phyloP scores from a whole-genome alignment of 2,329 filamentous ascomycete genomes.

The Monosporascus sp. region DNA sequence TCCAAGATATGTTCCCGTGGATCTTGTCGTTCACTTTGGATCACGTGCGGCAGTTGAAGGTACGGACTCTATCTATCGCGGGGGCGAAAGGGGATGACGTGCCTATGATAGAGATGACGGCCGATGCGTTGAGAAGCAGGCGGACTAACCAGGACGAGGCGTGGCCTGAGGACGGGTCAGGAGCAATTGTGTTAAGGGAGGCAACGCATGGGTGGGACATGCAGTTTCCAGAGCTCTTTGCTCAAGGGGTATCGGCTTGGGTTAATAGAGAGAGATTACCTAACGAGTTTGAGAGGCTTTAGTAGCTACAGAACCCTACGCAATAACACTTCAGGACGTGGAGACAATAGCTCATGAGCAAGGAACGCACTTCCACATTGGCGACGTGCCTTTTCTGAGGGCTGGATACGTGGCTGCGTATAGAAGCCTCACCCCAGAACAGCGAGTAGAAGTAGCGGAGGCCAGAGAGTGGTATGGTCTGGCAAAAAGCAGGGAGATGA shows the following conservation, averaged over 20 bases:
- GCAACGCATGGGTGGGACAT: constrained; percentile 37
- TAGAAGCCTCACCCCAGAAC: no score
- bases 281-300: constrained; percentile 10
- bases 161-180: constrained; percentile 18
- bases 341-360: no score
- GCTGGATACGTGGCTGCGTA: no score
- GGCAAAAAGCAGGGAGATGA: no score
- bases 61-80: constrained; percentile 20
- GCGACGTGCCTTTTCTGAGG: no score
- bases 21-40: constrained; percentile 2
- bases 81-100: constrained; percentile 29
- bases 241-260: constrained; percentile 31
- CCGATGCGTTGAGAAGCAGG: constrained; percentile 17
- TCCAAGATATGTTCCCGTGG: constrained; percentile 18
- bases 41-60: no score
- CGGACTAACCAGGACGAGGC: constrained; percentile 13
- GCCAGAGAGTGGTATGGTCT: no score
- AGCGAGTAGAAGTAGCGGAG: no score
- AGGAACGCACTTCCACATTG: no score
- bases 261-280: constrained; percentile 23
- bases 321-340: no score
- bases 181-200: constrained; percentile 26
- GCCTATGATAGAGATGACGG: no score
- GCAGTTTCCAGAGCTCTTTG: constrained; percentile 34
- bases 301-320: no score